Evolutionary conservation across 768 basidiomycete species (phyloP).

Genomic region (Strobilomyces dryophilus): DNA sequence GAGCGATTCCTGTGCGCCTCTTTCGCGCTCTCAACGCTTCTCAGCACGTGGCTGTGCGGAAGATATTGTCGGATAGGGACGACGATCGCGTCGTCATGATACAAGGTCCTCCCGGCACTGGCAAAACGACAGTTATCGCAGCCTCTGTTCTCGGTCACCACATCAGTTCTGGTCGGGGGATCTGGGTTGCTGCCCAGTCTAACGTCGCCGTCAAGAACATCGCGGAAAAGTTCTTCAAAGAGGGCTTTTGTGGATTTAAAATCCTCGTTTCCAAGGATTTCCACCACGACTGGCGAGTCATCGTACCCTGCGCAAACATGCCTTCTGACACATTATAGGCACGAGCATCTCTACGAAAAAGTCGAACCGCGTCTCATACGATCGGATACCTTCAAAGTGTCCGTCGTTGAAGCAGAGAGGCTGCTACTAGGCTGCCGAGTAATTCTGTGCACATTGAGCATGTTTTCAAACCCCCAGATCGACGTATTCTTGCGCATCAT

Average conservation of each 20-base stretch:
- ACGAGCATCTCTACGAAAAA: conserved; percentile 44
- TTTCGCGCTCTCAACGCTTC: conserved; percentile 22
- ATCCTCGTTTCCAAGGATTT: conserved; percentile 45
- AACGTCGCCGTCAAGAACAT: conserved; percentile 53
- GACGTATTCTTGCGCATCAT: conserved; percentile 19
- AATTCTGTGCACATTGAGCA: conserved; percentile 46
- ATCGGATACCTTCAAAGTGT: conserved; percentile 28
- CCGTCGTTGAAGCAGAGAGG: conserved; percentile 15
- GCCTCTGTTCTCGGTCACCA: conserved; percentile 28
- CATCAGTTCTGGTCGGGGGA: conserved; percentile 7
- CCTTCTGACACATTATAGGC: conserved; percentile 31
- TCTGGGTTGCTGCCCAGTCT: conserved; percentile 46
- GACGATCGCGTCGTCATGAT: conserved; percentile 23
- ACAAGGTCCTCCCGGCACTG: conserved; percentile 41
- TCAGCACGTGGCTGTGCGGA: conserved; percentile 26
- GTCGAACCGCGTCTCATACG: conserved; percentile 35
- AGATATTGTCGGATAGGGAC: conserved; percentile 25
- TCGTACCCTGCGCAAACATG: neutral
- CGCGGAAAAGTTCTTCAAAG: conserved; percentile 39
- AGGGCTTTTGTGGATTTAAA: conserved; percentile 33
- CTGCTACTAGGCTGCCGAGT: conserved; percentile 31
- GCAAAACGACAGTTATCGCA: conserved; percentile 43
- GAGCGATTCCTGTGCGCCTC: neutral
- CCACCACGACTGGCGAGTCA: conserved; percentile 41
- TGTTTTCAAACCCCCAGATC: conserved; percentile 34